Evolutionary conservation across 2,329 filamentous ascomycete genomes (phyloP).

Genomic region (Diaporthe caulivora): DNA sequence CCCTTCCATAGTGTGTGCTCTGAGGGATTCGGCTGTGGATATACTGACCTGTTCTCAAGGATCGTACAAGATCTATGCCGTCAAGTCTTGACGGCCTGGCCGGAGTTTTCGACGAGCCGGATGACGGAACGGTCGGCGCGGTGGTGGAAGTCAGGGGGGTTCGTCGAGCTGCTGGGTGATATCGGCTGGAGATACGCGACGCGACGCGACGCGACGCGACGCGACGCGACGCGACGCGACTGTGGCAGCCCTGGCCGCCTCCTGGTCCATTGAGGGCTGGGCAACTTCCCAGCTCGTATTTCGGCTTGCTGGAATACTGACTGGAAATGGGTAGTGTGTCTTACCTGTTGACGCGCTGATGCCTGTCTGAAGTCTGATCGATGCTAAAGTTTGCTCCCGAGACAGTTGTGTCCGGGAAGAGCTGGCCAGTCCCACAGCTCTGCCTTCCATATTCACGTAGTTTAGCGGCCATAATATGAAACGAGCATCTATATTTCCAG

Average conservation of each 20-base stretch:
- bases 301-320: too few relatives aligned
- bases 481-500: accelerated
- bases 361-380: too few relatives aligned
- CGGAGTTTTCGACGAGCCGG: too few relatives aligned
- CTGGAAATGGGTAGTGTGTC: accelerated
- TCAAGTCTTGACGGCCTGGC: conserved; percentile 53
- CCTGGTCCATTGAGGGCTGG: neutral
- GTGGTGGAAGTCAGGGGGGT: neutral
- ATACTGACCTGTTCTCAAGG: conserved; percentile 46
- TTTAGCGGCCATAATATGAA: accelerated
- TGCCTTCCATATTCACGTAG: neutral
- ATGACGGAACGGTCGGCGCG: neutral
- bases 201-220: too few relatives aligned
- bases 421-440: neutral
- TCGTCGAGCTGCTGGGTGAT: neutral
- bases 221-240: too few relatives aligned
- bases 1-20: neutral
- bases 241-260: neutral
- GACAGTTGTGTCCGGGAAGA: neutral
- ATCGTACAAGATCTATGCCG: conserved; percentile 63
- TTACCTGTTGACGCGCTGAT: neutral
- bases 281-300: neutral
- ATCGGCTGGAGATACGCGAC: too few relatives aligned
- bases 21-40: neutral
- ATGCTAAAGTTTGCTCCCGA: too few relatives aligned